Evolutionary conservation across 2,329 filamentous ascomycete species (phyloP).

Genomic region (Pyrenochaeta sp.): DNA sequence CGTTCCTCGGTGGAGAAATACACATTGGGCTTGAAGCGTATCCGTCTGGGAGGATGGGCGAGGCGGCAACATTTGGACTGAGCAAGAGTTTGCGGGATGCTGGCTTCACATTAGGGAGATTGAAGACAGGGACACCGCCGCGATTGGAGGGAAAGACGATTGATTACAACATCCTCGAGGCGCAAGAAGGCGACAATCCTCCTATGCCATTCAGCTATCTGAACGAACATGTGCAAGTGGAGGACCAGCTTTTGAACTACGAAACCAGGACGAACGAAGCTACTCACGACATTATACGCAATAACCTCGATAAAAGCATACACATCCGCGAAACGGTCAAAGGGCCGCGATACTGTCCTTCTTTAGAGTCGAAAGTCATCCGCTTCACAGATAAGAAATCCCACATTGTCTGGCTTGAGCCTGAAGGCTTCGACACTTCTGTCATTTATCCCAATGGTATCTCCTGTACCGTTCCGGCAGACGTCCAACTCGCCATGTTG

Average conservation of each 20-base stretch:
- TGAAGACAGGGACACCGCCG: conserved; percentile 96
- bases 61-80: conserved; percentile 89
- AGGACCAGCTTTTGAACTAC: conserved; percentile 85
- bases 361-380: conserved; percentile 91
- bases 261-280: conserved; percentile 84
- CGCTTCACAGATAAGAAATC: conserved; percentile 80
- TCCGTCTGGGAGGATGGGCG: conserved; percentile 90
- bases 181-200: conserved; percentile 82
- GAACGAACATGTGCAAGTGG: conserved; percentile 77
- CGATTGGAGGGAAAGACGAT: conserved; percentile 84
- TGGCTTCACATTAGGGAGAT: conserved; percentile 84
- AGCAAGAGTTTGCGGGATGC: conserved; percentile 89
- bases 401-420: conserved; percentile 96
- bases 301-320: conserved; percentile 93
- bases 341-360: conserved; percentile 94
- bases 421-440: conserved; percentile 89
- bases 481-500: conserved; percentile 85
- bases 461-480: conserved; percentile 92
- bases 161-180: conserved; percentile 74
- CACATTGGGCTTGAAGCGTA: conserved; percentile 88
- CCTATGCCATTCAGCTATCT: conserved; percentile 92
- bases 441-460: conserved; percentile 96
- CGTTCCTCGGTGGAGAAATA: conserved; percentile 94
- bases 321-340: conserved; percentile 96
- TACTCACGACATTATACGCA: conserved; percentile 82